Conservation (phyloP, 148 eudicot species). For the Fagopyrum homotropicum region DNA sequence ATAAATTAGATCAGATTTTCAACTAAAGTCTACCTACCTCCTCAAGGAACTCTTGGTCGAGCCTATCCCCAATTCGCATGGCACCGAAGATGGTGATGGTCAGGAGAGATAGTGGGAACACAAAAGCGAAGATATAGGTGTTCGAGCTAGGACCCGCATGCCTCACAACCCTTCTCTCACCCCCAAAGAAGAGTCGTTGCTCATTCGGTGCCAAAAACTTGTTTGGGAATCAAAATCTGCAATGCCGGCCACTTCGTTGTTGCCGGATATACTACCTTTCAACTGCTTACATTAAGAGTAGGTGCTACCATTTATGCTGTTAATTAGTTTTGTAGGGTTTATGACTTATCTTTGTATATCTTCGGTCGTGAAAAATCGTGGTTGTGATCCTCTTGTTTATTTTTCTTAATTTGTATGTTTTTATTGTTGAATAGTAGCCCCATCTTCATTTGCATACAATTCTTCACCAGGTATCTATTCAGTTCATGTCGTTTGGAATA, state of each 20-base stretch:
- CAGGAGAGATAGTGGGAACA: slow-evolving; percentile 69
- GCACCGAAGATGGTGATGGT: slow-evolving; percentile 57
- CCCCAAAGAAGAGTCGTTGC: slow-evolving; percentile 17
- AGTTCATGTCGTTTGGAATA: too few species aligned
- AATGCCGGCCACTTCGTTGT: background rate
- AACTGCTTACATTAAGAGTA: background rate
- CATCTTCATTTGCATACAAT: too few species aligned
- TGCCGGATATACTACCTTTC: background rate
- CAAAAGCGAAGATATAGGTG: slow-evolving; percentile 54
- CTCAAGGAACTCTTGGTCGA: slow-evolving; percentile 65
- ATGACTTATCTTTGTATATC: too few species aligned
- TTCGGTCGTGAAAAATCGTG: too few species aligned
- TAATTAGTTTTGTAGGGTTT: too few species aligned
- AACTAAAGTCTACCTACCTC: slow-evolving; percentile 29
- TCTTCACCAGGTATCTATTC: too few species aligned
- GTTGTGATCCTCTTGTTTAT: too few species aligned
- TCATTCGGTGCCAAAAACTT: background rate
- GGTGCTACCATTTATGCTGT: background rate
- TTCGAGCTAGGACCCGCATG: slow-evolving; percentile 53
- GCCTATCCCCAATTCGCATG: slow-evolving; percentile 52
- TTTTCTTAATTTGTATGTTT: too few species aligned
- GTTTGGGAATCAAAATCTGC: background rate
- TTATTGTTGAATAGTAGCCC: too few species aligned
- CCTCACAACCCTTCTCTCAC: slow-evolving; percentile 30
- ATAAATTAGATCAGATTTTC: background rate